A percentile compares a stretch with the other conserved stretches of the same genome.
Evolutionary conservation across 306 rosid genomes (phyloP).

Genomic region (Citrullus mucosospermus): DNA sequence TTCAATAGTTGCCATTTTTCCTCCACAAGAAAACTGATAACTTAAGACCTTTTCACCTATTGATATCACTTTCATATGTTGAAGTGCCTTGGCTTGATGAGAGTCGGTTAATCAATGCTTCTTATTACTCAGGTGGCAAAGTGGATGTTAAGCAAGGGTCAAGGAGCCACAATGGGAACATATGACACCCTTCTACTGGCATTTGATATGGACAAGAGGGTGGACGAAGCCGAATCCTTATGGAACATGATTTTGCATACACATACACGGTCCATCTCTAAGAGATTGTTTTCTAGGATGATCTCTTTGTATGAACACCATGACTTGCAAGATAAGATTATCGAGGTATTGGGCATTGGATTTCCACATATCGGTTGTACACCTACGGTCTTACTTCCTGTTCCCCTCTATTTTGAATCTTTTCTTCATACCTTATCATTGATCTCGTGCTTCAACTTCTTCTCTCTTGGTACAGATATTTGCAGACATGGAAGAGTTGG

Average conservation of each 20-base stretch:
- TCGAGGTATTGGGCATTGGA: slow-evolving; percentile 39
- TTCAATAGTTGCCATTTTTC: neutral
- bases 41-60: neutral
- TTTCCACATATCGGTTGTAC: neutral
- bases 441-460: neutral
- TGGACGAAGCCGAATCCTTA: slow-evolving; percentile 86
- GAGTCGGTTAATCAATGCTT: neutral
- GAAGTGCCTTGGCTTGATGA: neutral
- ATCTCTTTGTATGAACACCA: slow-evolving; percentile 75
- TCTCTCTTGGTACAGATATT: slow-evolving; percentile 41
- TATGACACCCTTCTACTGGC: slow-evolving; percentile 83
- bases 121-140: slow-evolving; percentile 57
- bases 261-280: slow-evolving; percentile 64
- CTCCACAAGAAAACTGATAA: neutral
- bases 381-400: neutral
- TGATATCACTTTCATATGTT: neutral
- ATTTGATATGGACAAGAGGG: slow-evolving; percentile 70
- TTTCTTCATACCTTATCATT: neutral
- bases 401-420: neutral
- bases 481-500: slow-evolving; percentile 72
- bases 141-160: slow-evolving; percentile 97
- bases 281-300: slow-evolving; percentile 75
- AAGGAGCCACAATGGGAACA: slow-evolving; percentile 88
- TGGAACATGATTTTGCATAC: slow-evolving; percentile 89
- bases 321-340: slow-evolving; percentile 38